Conservation (phyloP, 495 filamentous ascomycete genomes). For the Daldinia concentrica region DNA sequence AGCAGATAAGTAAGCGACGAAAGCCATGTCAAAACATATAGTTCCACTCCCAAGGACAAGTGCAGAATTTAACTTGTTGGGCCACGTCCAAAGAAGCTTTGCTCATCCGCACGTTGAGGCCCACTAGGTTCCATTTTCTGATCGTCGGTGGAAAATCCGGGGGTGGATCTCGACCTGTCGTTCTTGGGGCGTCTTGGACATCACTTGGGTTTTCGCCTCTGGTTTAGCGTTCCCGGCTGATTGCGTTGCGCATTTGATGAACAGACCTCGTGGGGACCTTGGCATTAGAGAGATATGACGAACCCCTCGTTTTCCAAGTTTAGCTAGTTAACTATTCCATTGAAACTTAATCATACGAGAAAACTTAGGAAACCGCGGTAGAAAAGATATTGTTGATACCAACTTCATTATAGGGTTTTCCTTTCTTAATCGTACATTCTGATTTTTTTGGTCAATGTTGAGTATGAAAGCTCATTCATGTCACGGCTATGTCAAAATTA, state of each 20-base stretch:
- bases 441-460: background rate
- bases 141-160: constrained; percentile 28
- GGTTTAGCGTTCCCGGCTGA: background rate
- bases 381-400: too few species aligned
- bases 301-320: background rate
- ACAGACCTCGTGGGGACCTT: background rate
- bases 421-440: background rate
- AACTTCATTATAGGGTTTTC: too few species aligned
- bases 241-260: background rate
- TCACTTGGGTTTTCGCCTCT: constrained; percentile 14
- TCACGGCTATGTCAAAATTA: background rate
- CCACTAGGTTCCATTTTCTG: constrained; percentile 20
- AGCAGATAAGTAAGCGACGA: background rate
- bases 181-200: constrained; percentile 22
- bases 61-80: background rate
- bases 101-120: background rate
- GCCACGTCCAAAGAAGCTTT: constrained; percentile 38
- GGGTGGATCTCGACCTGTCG: constrained; percentile 25
- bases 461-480: background rate
- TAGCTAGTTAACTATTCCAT: too few species aligned
- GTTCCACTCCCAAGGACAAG: background rate
- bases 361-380: too few species aligned
- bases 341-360: too few species aligned
- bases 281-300: background rate
- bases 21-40: background rate